Base-by-base conservation (phyloP, 305 asterid genomes). In the Fraxinus paxiana region DNA sequence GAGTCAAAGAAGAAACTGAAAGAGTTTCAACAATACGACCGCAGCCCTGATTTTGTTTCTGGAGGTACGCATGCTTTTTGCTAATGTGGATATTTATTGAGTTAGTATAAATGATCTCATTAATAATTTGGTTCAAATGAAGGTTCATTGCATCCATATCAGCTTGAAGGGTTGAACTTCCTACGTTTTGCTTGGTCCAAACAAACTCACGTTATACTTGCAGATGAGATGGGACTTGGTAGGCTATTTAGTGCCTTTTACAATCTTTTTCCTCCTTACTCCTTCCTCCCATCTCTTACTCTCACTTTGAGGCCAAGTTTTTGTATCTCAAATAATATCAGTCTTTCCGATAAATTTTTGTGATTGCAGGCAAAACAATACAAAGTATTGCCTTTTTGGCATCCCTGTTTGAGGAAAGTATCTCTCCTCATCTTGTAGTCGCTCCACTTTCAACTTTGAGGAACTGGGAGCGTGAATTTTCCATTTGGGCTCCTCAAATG, bases 191-290 rank as follows among this genome's bases (percentile, higher is more conserved):
- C 98, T 79, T 94, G 98, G 99, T 89, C 93, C 80, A 96, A 96
- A 87, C 95, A 90, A 81, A 96, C 98, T 7, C 97, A 96, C 83
- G 98, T 96, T 73, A 94, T 96, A 87, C 98, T 96, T 86, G 99
- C 99, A n/a, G 99, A 96, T 89, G 99, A 96, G 89, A 96, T 96
- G 98, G 99, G 98, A 69, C 98, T 96, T 84, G 99, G 99, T 96
- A 89, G 77, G 93, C 79, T 80, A 37, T 80, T 71, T 56, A 73
- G 48, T 83, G 33, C 79, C 82, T 82, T 71, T 79, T 67, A 75
- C 77, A 30, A 33, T 81, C 77, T 71, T 56, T 41, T 13, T 72
- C 48, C 15, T 84, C 7, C 56, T 13, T 13, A 4, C 56, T 15
- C 20, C 82, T 24, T 61, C 51, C 69, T 48, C 75, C 73, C 17